Conservation (phyloP, 805 yeast species). For the Barnettozyma californica region DNA sequence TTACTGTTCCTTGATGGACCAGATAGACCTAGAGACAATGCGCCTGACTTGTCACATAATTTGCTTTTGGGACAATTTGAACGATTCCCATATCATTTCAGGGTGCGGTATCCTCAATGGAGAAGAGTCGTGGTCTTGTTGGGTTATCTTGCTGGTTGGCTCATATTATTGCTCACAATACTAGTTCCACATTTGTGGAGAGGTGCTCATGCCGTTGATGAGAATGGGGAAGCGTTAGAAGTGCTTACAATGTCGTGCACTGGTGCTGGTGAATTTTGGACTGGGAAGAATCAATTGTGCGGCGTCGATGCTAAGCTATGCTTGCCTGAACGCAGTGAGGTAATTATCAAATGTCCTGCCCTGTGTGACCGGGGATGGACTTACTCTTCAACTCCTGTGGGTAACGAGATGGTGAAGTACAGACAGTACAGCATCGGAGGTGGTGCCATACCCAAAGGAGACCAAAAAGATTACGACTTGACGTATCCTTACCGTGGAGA, state of each 20-base stretch:
- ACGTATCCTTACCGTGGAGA: slow-evolving; percentile 78
- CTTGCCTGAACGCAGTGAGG: slow-evolving; percentile 37
- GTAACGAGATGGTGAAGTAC: slow-evolving; percentile 61
- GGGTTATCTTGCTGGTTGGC: slow-evolving; percentile 5
- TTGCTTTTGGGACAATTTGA: slow-evolving; percentile 6
- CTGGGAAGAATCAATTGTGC: slow-evolving; percentile 69
- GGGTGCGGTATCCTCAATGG: not conserved
- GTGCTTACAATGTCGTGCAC: slow-evolving; percentile 42
- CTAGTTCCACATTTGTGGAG: slow-evolving; percentile 1
- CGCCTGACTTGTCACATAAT: slow-evolving; percentile 5
- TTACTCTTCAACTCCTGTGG: slow-evolving; percentile 71
- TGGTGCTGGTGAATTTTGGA: slow-evolving; percentile 51
- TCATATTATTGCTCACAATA: not conserved
- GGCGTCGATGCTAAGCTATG: slow-evolving; percentile 56
- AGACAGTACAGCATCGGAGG: slow-evolving; percentile 77
- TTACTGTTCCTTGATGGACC: slow-evolving; percentile 4
- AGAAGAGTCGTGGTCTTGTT: not conserved
- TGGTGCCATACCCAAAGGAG: slow-evolving; percentile 31
- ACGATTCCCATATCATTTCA: slow-evolving; percentile 6
- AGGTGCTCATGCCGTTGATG: not conserved
- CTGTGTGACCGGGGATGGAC: slow-evolving; percentile 77
- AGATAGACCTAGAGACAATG: not conserved
- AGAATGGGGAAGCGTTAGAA: slow-evolving; percentile 7
- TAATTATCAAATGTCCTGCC: slow-evolving; percentile 78
- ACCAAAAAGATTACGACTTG: slow-evolving; percentile 23